A percentile compares a stretch with the other conserved stretches of the same genome.
Evolutionary conservation across 2,329 filamentous ascomycete species (phyloP).

Genomic region (Alternaria sp.): DNA sequence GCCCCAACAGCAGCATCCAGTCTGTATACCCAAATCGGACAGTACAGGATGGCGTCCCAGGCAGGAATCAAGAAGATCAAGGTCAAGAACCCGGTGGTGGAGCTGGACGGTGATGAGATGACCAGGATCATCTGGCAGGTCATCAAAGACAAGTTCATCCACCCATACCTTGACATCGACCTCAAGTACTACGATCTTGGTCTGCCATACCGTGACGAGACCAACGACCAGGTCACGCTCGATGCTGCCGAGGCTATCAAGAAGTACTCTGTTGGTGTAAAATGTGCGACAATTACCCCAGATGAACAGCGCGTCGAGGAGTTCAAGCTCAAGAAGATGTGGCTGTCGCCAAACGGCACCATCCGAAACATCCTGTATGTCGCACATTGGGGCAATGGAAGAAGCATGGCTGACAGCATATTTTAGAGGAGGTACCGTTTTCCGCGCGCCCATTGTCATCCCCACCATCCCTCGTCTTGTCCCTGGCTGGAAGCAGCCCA

Average conservation of each 20-base stretch:
- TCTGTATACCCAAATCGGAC: conserved; percentile 22
- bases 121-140: conserved; percentile 98
- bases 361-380: conserved; percentile 69
- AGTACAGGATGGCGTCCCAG: conserved; percentile 45
- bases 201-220: conserved; percentile 93
- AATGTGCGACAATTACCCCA: conserved; percentile 98
- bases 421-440: conserved; percentile 84
- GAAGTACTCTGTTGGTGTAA: conserved; percentile 98
- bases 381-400: not conserved
- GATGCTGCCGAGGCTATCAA: conserved; percentile 97
- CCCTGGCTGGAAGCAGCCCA: conserved; percentile 97
- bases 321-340: conserved; percentile 99
- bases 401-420: conserved; percentile 25
- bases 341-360: conserved; percentile 96
- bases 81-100: conserved; percentile 98
- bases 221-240: conserved; percentile 92
- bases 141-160: conserved; percentile 99
- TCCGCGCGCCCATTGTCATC: conserved; percentile 98
- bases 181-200: conserved; percentile 98
- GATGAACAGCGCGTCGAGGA: conserved; percentile 97
- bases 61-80: conserved; percentile 98
- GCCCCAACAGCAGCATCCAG: conserved; percentile 9
- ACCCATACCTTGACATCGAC: conserved; percentile 95
- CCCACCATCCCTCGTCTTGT: conserved; percentile 90
- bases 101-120: conserved; percentile 95